Evolutionary conservation across 768 basidiomycete genomes (phyloP).

Genomic region (Agaricus blazei): DNA sequence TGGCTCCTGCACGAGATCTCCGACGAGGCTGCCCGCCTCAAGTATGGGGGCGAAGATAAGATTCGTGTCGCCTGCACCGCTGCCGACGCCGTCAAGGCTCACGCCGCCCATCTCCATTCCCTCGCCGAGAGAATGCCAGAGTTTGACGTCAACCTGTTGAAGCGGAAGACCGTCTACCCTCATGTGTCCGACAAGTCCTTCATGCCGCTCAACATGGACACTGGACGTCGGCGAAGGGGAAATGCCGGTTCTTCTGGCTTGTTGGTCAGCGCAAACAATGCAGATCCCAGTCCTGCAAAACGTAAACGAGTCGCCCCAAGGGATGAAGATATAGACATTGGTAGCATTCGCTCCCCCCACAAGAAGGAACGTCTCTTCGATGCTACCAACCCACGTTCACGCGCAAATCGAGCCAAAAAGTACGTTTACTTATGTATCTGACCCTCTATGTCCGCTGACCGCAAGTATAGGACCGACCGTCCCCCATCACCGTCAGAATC

Average conservation of each 20-base stretch:
- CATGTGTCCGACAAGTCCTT: constrained; percentile 68
- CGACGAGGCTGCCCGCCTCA: constrained; percentile 87
- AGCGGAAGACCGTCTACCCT: constrained; percentile 66
- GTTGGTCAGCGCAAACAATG: constrained; percentile 42
- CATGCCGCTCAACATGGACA: constrained; percentile 59
- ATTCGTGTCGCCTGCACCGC: constrained; percentile 91
- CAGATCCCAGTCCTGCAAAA: constrained; percentile 62
- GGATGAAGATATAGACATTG: constrained; percentile 62
- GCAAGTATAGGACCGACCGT: constrained; percentile 48
- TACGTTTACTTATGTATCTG: constrained; percentile 25
- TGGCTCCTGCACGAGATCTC: constrained; percentile 89
- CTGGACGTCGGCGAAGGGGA: constrained; percentile 57
- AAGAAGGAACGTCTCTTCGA: constrained; percentile 50
- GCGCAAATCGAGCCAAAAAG: constrained; percentile 60
- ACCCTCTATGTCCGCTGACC: constrained; percentile 5
- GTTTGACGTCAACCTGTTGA: constrained; percentile 52
- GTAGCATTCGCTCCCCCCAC: constrained; percentile 49
- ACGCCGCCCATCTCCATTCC: constrained; percentile 54
- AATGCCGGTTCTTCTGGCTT: constrained; percentile 38
- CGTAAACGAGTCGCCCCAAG: constrained; percentile 45
- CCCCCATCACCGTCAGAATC: constrained; percentile 71
- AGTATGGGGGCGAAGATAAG: constrained; percentile 96
- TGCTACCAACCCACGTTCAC: constrained; percentile 33
- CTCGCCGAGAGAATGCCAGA: constrained; percentile 61
- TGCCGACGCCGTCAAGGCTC: constrained; percentile 77